phyloP scores from a whole-genome alignment of 768 basidiomycete species.

The Austroboletus eburneus region DNA sequence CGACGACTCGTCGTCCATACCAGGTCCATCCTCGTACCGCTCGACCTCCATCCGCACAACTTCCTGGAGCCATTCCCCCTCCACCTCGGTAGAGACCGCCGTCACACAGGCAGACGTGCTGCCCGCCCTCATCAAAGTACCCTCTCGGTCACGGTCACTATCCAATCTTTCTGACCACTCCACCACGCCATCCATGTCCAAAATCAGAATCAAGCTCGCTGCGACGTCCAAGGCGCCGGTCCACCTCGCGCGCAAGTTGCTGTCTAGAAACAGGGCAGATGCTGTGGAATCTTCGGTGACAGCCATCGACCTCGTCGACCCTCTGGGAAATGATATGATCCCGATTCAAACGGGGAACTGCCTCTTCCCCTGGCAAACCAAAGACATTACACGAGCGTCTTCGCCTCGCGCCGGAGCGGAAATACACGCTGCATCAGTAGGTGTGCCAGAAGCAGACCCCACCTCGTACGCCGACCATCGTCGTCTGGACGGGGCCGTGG shows the following conservation, averaged over 20 bases:
- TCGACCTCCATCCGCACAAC: slow-evolving; percentile 38
- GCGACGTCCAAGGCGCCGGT: slow-evolving; percentile 39
- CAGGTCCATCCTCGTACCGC: slow-evolving; percentile 22
- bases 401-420: slow-evolving; percentile 13
- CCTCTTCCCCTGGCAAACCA: slow-evolving; percentile 43
- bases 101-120: slow-evolving; percentile 9
- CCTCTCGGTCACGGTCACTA: slow-evolving; percentile 51
- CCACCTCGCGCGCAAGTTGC: slow-evolving; percentile 54
- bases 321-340: slow-evolving; percentile 12
- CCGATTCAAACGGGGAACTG: slow-evolving; percentile 32
- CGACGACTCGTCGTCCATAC: slow-evolving; percentile 34
- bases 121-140: slow-evolving; percentile 26
- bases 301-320: slow-evolving; percentile 6
- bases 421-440: slow-evolving; percentile 7
- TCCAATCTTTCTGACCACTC: slow-evolving; percentile 50
- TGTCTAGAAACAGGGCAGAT: slow-evolving; percentile 40
- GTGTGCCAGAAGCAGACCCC: slow-evolving; percentile 3
- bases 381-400: slow-evolving; percentile 16
- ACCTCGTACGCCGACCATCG: slow-evolving; percentile 15
- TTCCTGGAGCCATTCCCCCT: slow-evolving; percentile 13
- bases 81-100: slow-evolving; percentile 12
- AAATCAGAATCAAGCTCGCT: slow-evolving; percentile 45
- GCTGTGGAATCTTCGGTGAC: slow-evolving; percentile 10
- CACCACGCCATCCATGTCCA: slow-evolving; percentile 44
- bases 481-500: slow-evolving; percentile 15